Evolutionary conservation across 441 rosid species (phyloP).

Genomic region (Erodium trifolium): DNA sequence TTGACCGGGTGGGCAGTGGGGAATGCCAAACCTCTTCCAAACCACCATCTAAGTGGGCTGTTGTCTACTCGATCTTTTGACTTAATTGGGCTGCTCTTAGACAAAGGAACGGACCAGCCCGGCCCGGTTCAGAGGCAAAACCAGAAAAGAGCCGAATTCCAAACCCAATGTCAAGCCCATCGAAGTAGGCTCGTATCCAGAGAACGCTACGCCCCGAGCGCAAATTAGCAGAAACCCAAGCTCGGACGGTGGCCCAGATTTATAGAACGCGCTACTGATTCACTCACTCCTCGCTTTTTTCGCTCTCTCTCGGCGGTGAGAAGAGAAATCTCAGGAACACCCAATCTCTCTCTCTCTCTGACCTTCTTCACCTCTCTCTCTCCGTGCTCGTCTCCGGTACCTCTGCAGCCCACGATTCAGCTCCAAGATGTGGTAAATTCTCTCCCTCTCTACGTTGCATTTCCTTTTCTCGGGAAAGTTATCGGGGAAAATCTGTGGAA

Average conservation of each 20-base stretch:
- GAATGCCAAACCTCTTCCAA: no score
- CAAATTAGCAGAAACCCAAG: no score
- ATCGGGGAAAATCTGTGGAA: background rate
- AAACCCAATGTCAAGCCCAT: no score
- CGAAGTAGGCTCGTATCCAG: no score
- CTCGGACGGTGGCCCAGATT: slow-evolving; percentile 12
- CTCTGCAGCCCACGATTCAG: slow-evolving; percentile 1
- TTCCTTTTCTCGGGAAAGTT: background rate
- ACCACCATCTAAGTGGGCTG: no score
- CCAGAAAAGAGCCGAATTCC: no score
- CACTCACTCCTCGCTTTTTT: slow-evolving; percentile 5
- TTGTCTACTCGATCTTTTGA: no score
- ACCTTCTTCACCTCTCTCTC: background rate
- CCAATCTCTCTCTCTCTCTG: background rate
- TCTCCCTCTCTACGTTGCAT: background rate
- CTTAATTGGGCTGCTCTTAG: no score
- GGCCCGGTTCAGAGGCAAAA: no score
- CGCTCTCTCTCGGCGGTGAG: slow-evolving; percentile 6
- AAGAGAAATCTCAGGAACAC: background rate
- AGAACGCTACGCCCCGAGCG: no score
- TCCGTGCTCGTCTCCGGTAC: slow-evolving; percentile 1
- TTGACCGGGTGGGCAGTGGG: no score
- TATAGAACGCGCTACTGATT: slow-evolving; percentile 4
- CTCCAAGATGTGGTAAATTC: slow-evolving; percentile 6
- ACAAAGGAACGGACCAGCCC: no score